Base-by-base conservation (phyloP, 2,329 filamentous ascomycete genomes). In the Bipolaris cookei region DNA sequence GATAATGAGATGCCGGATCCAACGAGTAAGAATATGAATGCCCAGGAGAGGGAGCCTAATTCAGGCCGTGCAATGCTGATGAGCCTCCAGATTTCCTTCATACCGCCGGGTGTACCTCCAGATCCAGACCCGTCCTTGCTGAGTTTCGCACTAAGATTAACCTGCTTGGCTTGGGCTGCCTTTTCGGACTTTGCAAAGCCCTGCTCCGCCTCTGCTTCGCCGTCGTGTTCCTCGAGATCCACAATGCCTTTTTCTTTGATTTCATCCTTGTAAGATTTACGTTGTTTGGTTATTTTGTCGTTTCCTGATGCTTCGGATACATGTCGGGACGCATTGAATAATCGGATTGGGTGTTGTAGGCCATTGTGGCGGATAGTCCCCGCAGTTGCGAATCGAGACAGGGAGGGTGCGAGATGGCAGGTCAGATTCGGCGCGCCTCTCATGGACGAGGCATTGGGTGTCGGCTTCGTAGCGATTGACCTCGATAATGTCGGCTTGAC, bases 1-100 rank as follows among this genome's bases (percentile, higher is more conserved):
- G 92, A 93, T 90, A 99, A 96, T 55, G 93, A 96, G 66, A 99
- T 92, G 49, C 88, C 85, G 3, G 94, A 98, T 14, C 94, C 97
- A 61, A 97, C 83, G 56, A 99, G 83, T 48, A 99, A 83, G 72
- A 97, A 90, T 53, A 90, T 75, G 74, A 98, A 94, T 3, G 96
- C 96, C 62, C 90, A 69, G n/a, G 82, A 83, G 14, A 99, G 86
- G 77, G 90, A 90, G 72, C 83, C 88, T 28, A 90, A 79, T 79
- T 99, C 95, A 2, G 94, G 94, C 53, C 86, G 84, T 11, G 95
- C 95, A 72, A 99, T 95, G 77, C 89, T 92, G 75, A 99, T 84
- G 68, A 99, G 80, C 49, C 95, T 87, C 87, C 88, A 90, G 66
- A 98, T 87, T 78, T 99, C 95, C 11, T 80, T 81, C 61, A 68